Evolutionary conservation across 192 early-diverging fungal species (phyloP), one percentile per base, ranked within the genome.

Genomic region (Coemansia sp.): DNA sequence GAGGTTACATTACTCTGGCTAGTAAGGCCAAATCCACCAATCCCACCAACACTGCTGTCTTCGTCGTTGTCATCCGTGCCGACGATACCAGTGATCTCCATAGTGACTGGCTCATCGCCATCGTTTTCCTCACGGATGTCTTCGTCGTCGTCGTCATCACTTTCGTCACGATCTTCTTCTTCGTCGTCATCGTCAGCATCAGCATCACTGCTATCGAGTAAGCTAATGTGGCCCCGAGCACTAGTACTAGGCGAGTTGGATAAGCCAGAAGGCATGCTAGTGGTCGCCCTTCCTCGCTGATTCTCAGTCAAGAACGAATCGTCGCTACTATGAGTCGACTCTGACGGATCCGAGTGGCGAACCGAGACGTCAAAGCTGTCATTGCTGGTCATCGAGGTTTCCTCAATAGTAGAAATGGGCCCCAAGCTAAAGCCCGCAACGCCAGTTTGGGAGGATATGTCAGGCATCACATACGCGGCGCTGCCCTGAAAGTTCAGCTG

Each of bases 351-450:
- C 3, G 76, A 83, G 49, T 83, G 76, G 43, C 73, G 81, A 24
- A 83, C 81, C 12, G 81, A 83, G 34, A 83, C 73, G n/a, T 83
- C 81, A 65, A 83, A 83, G 52, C 81, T 83, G 38, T 78, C 81
- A 42, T 83, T 83, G 70, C 81, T 83, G 20, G 54, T 42, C 81
- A 84, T 84, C 10, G 81, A 84, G 13, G 77, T 75, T 44, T 84
- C 81, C 15, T 84, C 81, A 16, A 73, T 78, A 0, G 76, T 41
- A 3, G 82, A 72, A 6, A 85, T 51, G 13, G 75, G 34, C 24
- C 78, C 82, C 52, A 85, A 65, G 64, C 74, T 67, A 29, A 85
- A 85, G 6, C 75, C 82, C 1, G 65, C 66, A 51, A 75, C 69
- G 22, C 78, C 75, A 2, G 82, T 72, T 68, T 85, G 78, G 62